Conservation (phyloP, 202 grass and related monocot genomes). For the Carex arenaria region DNA sequence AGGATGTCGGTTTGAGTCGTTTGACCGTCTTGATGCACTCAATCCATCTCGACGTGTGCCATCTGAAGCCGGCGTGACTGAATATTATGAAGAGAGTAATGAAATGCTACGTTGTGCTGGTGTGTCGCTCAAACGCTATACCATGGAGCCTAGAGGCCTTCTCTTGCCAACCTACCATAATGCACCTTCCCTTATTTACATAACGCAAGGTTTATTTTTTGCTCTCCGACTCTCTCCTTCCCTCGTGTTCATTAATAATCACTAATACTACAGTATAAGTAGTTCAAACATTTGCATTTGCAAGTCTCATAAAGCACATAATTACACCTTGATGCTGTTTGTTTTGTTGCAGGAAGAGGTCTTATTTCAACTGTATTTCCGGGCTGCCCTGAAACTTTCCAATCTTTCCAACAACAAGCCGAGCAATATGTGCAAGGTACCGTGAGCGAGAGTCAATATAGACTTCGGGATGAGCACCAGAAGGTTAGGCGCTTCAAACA, state of each 20-base stretch:
- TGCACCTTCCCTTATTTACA: constrained; percentile 25
- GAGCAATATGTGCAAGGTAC: constrained; percentile 7
- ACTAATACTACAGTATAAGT: neutral
- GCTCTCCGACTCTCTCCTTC: neutral
- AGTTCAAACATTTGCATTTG: neutral
- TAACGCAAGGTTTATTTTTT: constrained; percentile 22
- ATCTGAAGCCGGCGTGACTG: constrained; percentile 29
- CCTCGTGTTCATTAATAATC: neutral
- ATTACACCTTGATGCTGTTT: neutral
- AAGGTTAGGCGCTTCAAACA: constrained; percentile 21
- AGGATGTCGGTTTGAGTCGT: constrained; percentile 8
- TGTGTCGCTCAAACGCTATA: constrained; percentile 12
- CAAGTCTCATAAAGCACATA: neutral
- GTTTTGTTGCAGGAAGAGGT: constrained; percentile 27
- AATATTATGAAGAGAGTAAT: constrained; percentile 29
- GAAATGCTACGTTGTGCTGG: constrained; percentile 29
- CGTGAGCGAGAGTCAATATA: neutral
- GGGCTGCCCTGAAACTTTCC: constrained; percentile 36
- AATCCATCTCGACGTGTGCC: constrained; percentile 17
- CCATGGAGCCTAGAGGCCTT: constrained; percentile 29
- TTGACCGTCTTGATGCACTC: constrained; percentile 14
- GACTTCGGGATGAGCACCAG: constrained; percentile 29
- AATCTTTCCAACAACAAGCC: constrained; percentile 28
- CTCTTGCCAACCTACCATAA: constrained; percentile 30
- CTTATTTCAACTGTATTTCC: constrained; percentile 24